Percentiles rank a stretch among this genome's conserved stretches.
Evolutionary conservation across 2,329 filamentous ascomycete species (phyloP).

Genomic region (Nemania abortiva): DNA sequence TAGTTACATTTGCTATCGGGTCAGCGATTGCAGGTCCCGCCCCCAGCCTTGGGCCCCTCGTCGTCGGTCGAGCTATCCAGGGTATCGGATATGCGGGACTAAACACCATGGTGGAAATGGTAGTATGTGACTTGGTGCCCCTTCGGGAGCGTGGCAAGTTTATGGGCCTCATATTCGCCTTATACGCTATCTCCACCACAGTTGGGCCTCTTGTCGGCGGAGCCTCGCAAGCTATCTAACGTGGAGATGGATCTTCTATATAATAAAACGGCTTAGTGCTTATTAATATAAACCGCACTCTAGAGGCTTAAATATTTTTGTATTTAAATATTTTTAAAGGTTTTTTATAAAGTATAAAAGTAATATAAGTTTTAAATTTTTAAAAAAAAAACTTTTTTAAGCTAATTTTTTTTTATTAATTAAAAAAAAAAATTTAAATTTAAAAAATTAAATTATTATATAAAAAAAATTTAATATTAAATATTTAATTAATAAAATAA

Average conservation of each 20-base stretch:
- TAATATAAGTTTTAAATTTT: too few species aligned
- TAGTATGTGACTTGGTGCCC: constrained; percentile 43
- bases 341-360: too few species aligned
- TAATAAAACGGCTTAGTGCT: too few species aligned
- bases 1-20: constrained; percentile 66
- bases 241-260: constrained; percentile 47
- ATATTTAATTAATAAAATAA: too few species aligned
- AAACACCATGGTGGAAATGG: constrained; percentile 47
- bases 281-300: too few species aligned
- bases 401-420: too few species aligned
- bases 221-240: constrained; percentile 25
- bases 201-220: constrained; percentile 44
- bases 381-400: too few species aligned
- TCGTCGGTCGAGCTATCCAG: constrained; percentile 63
- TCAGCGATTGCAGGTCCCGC: constrained; percentile 51
- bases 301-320: too few species aligned
- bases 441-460: too few species aligned
- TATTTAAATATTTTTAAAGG: too few species aligned
- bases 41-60: constrained; percentile 55
- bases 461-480: too few species aligned
- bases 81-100: constrained; percentile 58
- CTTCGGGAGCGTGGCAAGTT: constrained; percentile 27
- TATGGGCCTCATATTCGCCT: constrained; percentile 35
- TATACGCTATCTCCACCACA: constrained; percentile 32
- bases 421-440: too few species aligned